Conservation (phyloP, 768 basidiomycete species). For the Tricholoma matsutake region DNA sequence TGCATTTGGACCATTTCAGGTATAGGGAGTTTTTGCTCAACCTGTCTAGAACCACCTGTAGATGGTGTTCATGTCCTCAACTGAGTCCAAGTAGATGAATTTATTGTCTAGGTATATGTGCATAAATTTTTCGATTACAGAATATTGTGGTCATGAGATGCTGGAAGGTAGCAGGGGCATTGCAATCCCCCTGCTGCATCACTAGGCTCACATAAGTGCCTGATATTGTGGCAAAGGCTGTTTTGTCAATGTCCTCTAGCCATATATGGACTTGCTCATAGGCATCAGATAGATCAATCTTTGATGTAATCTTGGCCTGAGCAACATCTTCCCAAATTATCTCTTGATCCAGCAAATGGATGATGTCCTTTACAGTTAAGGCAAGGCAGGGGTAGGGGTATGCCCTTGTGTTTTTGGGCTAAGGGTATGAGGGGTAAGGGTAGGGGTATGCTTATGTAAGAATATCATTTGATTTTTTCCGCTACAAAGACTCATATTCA, state of each 20-base stretch:
- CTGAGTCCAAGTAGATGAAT: constrained; percentile 3
- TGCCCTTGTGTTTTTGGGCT: constrained; percentile 38
- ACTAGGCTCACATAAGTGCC: constrained; percentile 38
- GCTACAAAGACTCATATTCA: no score
- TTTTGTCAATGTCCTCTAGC: constrained; percentile 26
- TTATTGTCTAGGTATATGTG: constrained; percentile 46
- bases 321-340: constrained; percentile 29
- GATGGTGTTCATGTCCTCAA: no score
- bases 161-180: constrained; percentile 45
- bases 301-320: constrained; percentile 28
- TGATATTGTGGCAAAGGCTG: constrained; percentile 31
- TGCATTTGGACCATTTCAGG: constrained; percentile 31
- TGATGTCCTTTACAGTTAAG: constrained; percentile 35
- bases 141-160: constrained; percentile 41
- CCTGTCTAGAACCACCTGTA: constrained; percentile 27
- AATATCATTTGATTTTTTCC: no score
- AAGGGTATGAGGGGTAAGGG: no score
- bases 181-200: constrained; percentile 45
- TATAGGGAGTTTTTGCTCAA: constrained; percentile 21
- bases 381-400: no score
- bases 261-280: constrained; percentile 41
- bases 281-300: constrained; percentile 39
- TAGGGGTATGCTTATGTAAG: no score
- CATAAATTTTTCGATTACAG: constrained; percentile 33
- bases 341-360: constrained; percentile 41